Conservation (phyloP, 169 alveolate species). For the Theileria annulata region DNA sequence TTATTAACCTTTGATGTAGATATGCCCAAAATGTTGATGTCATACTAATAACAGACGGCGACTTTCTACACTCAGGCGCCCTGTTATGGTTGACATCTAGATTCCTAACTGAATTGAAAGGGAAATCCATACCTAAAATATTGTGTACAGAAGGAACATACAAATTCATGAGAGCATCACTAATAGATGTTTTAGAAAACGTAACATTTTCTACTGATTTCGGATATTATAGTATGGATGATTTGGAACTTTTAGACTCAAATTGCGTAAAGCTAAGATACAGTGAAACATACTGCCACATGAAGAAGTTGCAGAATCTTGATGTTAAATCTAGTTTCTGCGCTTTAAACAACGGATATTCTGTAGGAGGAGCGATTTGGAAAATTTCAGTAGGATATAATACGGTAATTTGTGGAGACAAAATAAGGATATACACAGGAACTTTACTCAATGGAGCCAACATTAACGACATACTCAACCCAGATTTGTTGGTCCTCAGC, state of each 20-base stretch:
- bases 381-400: conserved; percentile 34
- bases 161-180: conserved; percentile 55
- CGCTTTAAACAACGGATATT: conserved; percentile 55
- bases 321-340: conserved; percentile 14
- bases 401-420: conserved; percentile 34
- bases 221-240: conserved; percentile 27
- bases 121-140: conserved; percentile 23
- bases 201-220: conserved; percentile 49
- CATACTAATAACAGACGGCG: conserved; percentile 60
- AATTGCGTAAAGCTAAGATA: conserved; percentile 41
- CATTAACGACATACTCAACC: not conserved
- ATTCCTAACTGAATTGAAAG: not conserved
- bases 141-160: conserved; percentile 63
- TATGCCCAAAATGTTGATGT: conserved; percentile 31
- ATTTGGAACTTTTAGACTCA: conserved; percentile 31
- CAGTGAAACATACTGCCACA: conserved; percentile 26
- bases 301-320: conserved; percentile 12
- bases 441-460: conserved; percentile 42
- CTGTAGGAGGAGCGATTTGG: conserved; percentile 67
- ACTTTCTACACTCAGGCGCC: conserved; percentile 55
- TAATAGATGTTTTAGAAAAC: conserved; percentile 57
- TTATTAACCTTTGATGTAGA: not conserved
- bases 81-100: conserved; percentile 29
- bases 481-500: conserved; percentile 36
- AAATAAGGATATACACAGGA: conserved; percentile 27